A percentile compares a stretch with the other conserved stretches of the same genome.
phyloP scores from a whole-genome alignment of 2,329 filamentous ascomycete species.

The Xylaria arbuscula region DNA sequence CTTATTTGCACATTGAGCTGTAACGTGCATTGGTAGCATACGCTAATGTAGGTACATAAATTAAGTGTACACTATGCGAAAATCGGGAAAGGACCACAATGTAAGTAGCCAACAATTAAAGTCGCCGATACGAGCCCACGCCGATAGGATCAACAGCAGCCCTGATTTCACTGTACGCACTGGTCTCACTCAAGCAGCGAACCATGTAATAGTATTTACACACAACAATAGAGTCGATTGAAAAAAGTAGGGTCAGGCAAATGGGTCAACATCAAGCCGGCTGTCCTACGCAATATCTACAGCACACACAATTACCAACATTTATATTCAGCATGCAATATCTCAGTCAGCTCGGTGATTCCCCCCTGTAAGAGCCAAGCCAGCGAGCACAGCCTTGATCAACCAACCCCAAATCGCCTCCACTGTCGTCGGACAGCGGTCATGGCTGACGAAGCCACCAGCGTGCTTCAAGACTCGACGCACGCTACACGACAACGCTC shows the following conservation, averaged over 20 bases:
- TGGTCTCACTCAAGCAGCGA: too few species aligned
- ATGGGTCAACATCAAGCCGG: not conserved
- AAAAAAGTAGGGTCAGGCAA: not conserved
- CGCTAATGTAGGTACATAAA: not conserved
- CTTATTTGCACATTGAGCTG: too few species aligned
- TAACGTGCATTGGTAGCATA: too few species aligned
- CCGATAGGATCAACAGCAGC: constrained; percentile 19
- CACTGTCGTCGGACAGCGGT: constrained; percentile 24
- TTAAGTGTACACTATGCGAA: too few species aligned
- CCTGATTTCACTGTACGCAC: too few species aligned
- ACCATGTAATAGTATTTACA: too few species aligned
- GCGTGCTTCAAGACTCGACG: constrained; percentile 1
- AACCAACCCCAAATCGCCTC: not conserved
- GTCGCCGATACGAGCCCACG: constrained; percentile 29
- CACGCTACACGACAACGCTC: constrained; percentile 2
- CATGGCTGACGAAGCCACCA: constrained; percentile 11
- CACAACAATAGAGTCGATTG: not conserved
- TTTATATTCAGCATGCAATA: not conserved
- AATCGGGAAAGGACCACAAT: not conserved
- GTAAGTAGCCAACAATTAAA: constrained; percentile 8
- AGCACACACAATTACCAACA: not conserved
- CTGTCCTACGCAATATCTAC: not conserved
- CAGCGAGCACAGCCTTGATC: constrained; percentile 14
- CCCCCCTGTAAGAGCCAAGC: constrained; percentile 15
- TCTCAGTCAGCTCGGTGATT: constrained; percentile 17